A percentile compares a stretch with the other conserved stretches of the same genome.
Evolutionary conservation across 2,329 filamentous ascomycete species (phyloP).

Genomic region (Penicillium digitatum): DNA sequence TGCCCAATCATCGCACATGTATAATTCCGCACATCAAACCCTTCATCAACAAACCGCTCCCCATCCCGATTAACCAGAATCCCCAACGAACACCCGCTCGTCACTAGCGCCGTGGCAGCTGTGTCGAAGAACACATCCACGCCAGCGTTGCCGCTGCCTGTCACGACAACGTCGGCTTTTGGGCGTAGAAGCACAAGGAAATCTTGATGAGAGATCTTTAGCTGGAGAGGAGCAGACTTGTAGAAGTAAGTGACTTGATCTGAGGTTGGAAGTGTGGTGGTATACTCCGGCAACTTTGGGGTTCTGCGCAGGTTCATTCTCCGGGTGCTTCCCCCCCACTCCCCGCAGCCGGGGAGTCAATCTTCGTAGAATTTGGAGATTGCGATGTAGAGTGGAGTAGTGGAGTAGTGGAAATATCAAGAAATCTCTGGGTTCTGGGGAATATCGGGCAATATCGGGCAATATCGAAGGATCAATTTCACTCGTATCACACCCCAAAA

Average conservation of each 20-base stretch:
- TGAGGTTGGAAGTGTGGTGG: neutral
- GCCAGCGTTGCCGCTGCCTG: slow-evolving; percentile 60
- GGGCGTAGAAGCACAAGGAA: neutral
- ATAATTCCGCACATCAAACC: slow-evolving; percentile 61
- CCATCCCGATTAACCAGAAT: slow-evolving; percentile 61
- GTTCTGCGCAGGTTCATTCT: slow-evolving; percentile 2
- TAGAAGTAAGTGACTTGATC: neutral
- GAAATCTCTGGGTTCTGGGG: neutral
- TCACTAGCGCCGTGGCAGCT: neutral
- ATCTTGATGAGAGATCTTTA: neutral
- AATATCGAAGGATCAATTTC: neutral
- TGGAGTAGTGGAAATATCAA: too few species aligned
- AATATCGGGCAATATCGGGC: too few species aligned
- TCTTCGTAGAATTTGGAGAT: neutral
- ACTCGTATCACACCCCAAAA: neutral
- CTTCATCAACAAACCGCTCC: slow-evolving; percentile 63
- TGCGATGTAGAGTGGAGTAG: neutral
- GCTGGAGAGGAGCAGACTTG: neutral
- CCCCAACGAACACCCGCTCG: slow-evolving; percentile 62
- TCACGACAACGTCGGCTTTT: slow-evolving; percentile 45
- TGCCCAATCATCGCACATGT: slow-evolving; percentile 65
- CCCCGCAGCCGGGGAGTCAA: slow-evolving; percentile 4
- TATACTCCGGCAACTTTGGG: neutral
- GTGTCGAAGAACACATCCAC: slow-evolving; percentile 46
- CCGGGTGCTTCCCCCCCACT: slow-evolving; percentile 1